phyloP scores from a whole-genome alignment of 1,284 basidiomycete genomes.

The Earliella scabrosa region DNA sequence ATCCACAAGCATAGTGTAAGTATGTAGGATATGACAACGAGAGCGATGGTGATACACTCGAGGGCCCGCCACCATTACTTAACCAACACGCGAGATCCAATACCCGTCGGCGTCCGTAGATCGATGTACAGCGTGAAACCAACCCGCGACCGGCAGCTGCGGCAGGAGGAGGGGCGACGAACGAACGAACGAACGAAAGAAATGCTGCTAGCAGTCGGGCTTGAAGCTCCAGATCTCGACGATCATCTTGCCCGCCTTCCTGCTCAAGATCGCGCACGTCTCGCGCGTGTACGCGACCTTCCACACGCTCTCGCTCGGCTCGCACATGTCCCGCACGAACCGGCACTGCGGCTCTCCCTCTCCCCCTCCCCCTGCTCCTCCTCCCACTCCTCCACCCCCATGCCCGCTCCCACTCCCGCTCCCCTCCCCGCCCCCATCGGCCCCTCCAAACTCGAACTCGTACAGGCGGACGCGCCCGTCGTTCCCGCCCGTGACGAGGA shows the following conservation, averaged over 20 bases:
- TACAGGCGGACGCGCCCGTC: conserved; percentile 92
- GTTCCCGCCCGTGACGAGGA: conserved; percentile 85
- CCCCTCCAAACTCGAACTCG: conserved; percentile 51
- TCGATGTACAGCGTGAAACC: too few species aligned
- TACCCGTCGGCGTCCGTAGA: too few species aligned
- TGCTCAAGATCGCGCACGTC: conserved; percentile 84
- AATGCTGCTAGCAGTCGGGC: conserved; percentile 35
- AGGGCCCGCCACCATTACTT: too few species aligned
- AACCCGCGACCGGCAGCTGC: too few species aligned
- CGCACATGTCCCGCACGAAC: conserved; percentile 78
- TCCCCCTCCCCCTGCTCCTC: not conserved
- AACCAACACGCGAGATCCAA: too few species aligned
- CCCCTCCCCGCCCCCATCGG: not conserved
- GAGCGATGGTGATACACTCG: too few species aligned
- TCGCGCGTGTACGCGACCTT: conserved; percentile 82
- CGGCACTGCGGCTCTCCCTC: conserved; percentile 51
- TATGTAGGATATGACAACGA: too few species aligned
- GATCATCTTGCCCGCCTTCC: conserved; percentile 84
- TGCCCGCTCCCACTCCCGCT: not conserved
- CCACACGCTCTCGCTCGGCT: conserved; percentile 86
- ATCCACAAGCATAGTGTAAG: too few species aligned
- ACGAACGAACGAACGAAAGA: too few species aligned
- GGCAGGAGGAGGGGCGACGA: too few species aligned
- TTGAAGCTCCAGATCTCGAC: conserved; percentile 86
- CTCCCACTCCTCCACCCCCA: not conserved